Percentiles rank a stretch among this genome's conserved stretches.
phyloP scores from a whole-genome alignment of 108 stramenopile species.

The Conticribra weissflogii region DNA sequence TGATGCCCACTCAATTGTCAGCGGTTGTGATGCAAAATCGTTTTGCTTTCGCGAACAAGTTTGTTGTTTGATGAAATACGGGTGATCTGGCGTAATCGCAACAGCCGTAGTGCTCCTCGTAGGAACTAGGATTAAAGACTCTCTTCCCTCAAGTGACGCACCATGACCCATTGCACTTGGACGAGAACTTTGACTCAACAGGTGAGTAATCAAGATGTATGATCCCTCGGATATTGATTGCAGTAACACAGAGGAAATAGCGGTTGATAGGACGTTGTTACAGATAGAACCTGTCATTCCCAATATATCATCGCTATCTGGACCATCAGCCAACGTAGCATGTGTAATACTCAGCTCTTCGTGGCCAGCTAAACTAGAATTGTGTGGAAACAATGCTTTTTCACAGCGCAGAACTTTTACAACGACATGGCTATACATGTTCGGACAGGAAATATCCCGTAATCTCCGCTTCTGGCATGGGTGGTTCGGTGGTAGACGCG shows the following conservation, averaged over 20 bases:
- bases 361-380: background rate
- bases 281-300: slow-evolving; percentile 25
- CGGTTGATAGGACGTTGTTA: slow-evolving; percentile 20
- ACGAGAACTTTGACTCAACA: slow-evolving; percentile 14
- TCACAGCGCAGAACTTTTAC: slow-evolving; percentile 50
- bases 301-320: slow-evolving; percentile 38
- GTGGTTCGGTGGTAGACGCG: slow-evolving; percentile 1
- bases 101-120: slow-evolving; percentile 34
- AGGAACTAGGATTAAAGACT: slow-evolving; percentile 35
- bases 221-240: slow-evolving; percentile 42
- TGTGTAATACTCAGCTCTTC: slow-evolving; percentile 2
- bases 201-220: slow-evolving; percentile 32
- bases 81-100: slow-evolving; percentile 38
- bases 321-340: slow-evolving; percentile 37
- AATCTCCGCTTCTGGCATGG: slow-evolving; percentile 38
- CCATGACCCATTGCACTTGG: background rate
- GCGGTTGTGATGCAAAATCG: slow-evolving; percentile 22
- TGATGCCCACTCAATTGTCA: slow-evolving; percentile 25
- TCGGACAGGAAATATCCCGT: slow-evolving; percentile 29
- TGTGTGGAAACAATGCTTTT: slow-evolving; percentile 1
- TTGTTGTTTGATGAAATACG: slow-evolving; percentile 22
- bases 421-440: slow-evolving; percentile 41
- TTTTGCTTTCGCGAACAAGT: background rate
- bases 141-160: slow-evolving; percentile 18
- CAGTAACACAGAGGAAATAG: slow-evolving; percentile 34